A percentile compares a stretch with the other conserved stretches of the same genome.
Evolutionary conservation across 2,329 filamentous ascomycete species (phyloP).

Genomic region (Oidium heveae): DNA sequence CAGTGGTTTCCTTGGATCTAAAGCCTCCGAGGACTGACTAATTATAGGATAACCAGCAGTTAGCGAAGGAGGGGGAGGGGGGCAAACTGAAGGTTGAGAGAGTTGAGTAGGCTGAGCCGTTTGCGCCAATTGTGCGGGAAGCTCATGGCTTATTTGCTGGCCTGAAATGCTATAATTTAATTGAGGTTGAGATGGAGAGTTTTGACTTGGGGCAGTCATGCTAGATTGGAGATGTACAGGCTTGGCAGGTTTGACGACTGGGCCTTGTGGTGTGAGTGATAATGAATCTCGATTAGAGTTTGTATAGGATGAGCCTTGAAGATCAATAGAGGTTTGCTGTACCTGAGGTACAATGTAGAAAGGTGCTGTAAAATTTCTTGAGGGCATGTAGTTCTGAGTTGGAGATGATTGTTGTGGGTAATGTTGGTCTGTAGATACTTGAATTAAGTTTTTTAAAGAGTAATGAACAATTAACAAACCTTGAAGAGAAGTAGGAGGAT

Average conservation of each 20-base stretch:
- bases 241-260: not conserved
- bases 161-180: slow-evolving; percentile 18
- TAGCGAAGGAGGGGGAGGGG: slow-evolving; percentile 7
- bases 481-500: slow-evolving; percentile 27
- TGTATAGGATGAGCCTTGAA: not conserved
- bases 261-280: not conserved
- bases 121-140: slow-evolving; percentile 7
- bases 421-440: slow-evolving; percentile 13
- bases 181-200: slow-evolving; percentile 21
- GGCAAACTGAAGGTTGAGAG: slow-evolving; percentile 13
- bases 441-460: not conserved
- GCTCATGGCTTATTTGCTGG: slow-evolving; percentile 13
- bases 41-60: slow-evolving; percentile 9
- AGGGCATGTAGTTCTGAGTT: slow-evolving; percentile 29
- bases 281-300: not conserved
- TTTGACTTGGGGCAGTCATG: slow-evolving; percentile 14
- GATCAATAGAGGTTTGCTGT: slow-evolving; percentile 12
- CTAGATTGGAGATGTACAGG: not conserved
- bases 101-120: slow-evolving; percentile 9
- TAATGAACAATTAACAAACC: slow-evolving; percentile 9
- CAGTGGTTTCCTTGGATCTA: slow-evolving; percentile 20
- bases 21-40: slow-evolving; percentile 20
- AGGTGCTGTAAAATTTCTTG: slow-evolving; percentile 26
- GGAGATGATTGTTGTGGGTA: slow-evolving; percentile 24
- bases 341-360: slow-evolving; percentile 33